A percentile compares a stretch with the other conserved stretches of the same genome.
Evolutionary conservation across 2,329 filamentous ascomycete species (phyloP).

Genomic region (Fusarium goolgardi): DNA sequence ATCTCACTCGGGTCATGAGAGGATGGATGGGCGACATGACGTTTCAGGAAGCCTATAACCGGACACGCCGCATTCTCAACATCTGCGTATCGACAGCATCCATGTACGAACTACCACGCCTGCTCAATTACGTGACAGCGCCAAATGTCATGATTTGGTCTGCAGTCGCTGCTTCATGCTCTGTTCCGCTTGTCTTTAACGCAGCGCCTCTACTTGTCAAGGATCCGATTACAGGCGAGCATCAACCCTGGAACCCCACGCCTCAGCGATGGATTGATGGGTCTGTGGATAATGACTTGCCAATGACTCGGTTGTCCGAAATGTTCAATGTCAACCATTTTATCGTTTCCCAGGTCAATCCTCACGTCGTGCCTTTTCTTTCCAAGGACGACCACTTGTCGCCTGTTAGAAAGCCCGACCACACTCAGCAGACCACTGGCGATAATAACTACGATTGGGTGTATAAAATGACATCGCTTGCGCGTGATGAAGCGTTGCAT

Average conservation of each 20-base stretch:
- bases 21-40: conserved; percentile 87
- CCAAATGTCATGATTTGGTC: conserved; percentile 98
- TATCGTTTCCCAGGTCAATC: conserved; percentile 96
- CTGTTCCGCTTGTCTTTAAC: conserved; percentile 87
- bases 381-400: conserved; percentile 74
- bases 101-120: conserved; percentile 84
- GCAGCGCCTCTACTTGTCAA: conserved; percentile 84
- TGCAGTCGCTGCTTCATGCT: conserved; percentile 94
- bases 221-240: conserved; percentile 80
- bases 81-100: conserved; percentile 92
- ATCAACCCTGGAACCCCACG: conserved; percentile 85
- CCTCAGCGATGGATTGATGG: conserved; percentile 92
- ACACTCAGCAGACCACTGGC: conserved; percentile 39
- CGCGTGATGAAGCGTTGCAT: conserved; percentile 83
- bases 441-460: conserved; percentile 69
- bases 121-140: conserved; percentile 93
- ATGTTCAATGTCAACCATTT: conserved; percentile 99
- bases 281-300: conserved; percentile 92
- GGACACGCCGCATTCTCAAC: conserved; percentile 91
- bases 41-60: conserved; percentile 95
- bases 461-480: conserved; percentile 74
- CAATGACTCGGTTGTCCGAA: conserved; percentile 88
- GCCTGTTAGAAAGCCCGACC: conserved; percentile 49
- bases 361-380: conserved; percentile 90
- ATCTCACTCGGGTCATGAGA: conserved; percentile 85